Evolutionary conservation across 2,329 filamentous ascomycete genomes (phyloP), one percentile per base, ranked within the genome.

Genomic region (Claviceps digitariae): DNA sequence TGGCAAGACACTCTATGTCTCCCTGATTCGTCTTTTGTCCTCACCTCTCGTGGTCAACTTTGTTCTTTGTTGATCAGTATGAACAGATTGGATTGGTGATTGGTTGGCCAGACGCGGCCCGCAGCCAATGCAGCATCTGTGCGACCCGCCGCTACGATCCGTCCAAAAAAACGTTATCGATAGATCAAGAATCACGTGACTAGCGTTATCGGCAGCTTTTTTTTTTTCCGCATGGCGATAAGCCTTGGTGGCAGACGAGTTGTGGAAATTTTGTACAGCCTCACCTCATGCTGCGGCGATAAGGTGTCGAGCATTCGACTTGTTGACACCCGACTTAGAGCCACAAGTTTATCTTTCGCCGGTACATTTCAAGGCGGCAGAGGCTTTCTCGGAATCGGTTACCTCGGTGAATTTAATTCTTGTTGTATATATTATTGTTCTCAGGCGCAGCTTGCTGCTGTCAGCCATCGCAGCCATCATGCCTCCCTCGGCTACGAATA

Each of bases 401-500:
- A n/a, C 8, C 5, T n/a, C 6, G 17, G 29, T 34, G 29, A 2
- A 23, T 13, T 10, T 5, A 29, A 15, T 31, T 48, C 12, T 40
- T 47, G 6, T 34, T 20, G 20, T 29, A 38, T 36, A 46, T 25
- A 36, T 20, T 2, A 15, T 45, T 43, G 49, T 52, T 53, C 41
- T n/a, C 5, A 20, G 40, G 20, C 44, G 52, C 50, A 54, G 52
- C 41, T 45, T 34, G 49, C 36, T 25, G 46, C 49, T 54, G 52
- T n/a, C 46, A 45, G 13, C 23, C 23, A 31, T 12, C 2, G 20
- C 21, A 29, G 34, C 38, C 60, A 64, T 60, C 59, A 84, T 83
- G 80, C 72, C 74, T 57, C 75, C 74, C 55, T 68, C 74, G 59
- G 68, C 75, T 58, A 87, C 84, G 55, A 74, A 75, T 56, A 87